phyloP scores from a whole-genome alignment of 2,329 filamentous ascomycete genomes.

The Harringtonia lauricola region DNA sequence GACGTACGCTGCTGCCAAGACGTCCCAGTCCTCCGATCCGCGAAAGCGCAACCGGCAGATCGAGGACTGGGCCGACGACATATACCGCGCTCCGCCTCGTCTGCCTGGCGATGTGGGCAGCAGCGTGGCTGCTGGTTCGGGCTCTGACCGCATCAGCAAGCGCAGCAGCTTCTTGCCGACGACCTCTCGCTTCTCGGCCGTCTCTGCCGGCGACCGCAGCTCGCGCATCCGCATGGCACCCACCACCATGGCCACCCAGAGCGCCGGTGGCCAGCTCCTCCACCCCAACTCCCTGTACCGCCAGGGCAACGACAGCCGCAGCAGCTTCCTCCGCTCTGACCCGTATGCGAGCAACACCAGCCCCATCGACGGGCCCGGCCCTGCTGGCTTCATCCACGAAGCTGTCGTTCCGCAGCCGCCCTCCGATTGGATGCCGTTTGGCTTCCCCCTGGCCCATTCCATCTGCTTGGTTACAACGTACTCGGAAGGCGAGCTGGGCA shows the following conservation, averaged over 20 bases:
- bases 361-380: constrained; percentile 60
- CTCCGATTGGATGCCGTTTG: constrained; percentile 94
- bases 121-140: constrained; percentile 37
- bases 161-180: constrained; percentile 83
- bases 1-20: constrained; percentile 74
- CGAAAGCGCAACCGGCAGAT: constrained; percentile 87
- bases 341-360: constrained; percentile 42
- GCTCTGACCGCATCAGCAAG: constrained; percentile 63
- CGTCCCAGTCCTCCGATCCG: constrained; percentile 68
- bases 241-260: constrained; percentile 92
- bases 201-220: constrained; percentile 63
- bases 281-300: constrained; percentile 64
- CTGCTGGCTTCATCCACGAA: constrained; percentile 92
- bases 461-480: constrained; percentile 96
- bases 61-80: constrained; percentile 96
- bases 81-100: constrained; percentile 81
- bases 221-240: constrained; percentile 44
- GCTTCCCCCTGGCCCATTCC: constrained; percentile 84
- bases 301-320: constrained; percentile 49
- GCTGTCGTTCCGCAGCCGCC: constrained; percentile 92
- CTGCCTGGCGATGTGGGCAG: constrained; percentile 64
- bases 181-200: constrained; percentile 87
- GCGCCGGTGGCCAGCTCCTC: constrained; percentile 60
- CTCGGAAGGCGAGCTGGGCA: constrained; percentile 85
- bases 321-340: constrained; percentile 53